phyloP scores from a whole-genome alignment of 345 rosid species.

The Xanthoceras sorbifolium region DNA sequence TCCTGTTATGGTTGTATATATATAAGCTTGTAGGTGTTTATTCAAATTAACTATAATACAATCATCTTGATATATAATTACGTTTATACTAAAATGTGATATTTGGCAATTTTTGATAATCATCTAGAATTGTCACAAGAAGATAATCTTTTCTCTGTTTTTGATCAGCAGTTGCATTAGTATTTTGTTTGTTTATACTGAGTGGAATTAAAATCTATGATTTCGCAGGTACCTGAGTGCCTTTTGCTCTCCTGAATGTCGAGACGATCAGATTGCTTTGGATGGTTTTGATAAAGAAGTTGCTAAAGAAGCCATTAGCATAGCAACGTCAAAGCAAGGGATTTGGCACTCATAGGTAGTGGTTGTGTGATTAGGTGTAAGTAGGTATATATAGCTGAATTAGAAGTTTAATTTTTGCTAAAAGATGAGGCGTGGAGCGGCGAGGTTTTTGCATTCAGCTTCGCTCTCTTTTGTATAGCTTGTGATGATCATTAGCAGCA shows the following conservation, averaged over 20 bases:
- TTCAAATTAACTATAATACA: too few relatives aligned
- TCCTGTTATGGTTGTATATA: too few relatives aligned
- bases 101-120: background rate
- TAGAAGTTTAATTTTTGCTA: constrained; percentile 7
- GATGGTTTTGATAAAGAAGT: constrained; percentile 28
- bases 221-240: constrained; percentile 31
- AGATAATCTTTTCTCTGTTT: background rate
- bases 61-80: too few relatives aligned
- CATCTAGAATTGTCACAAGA: background rate
- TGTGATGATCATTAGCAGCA: too few relatives aligned
- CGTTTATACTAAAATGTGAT: background rate
- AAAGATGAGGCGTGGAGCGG: constrained; percentile 13
- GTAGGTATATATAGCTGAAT: constrained; percentile 12
- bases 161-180: background rate
- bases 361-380: background rate
- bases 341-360: background rate
- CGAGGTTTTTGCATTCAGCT: constrained; percentile 3
- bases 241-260: constrained; percentile 36
- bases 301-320: constrained; percentile 5
- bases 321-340: background rate
- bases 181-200: background rate
- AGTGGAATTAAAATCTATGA: background rate
- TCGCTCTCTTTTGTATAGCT: background rate
- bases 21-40: too few relatives aligned
- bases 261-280: constrained; percentile 27